Percentiles rank a stretch among this genome's conserved stretches.
Conservation (phyloP, 305 asterid species). For the Caryopteris hybrid region DNA sequence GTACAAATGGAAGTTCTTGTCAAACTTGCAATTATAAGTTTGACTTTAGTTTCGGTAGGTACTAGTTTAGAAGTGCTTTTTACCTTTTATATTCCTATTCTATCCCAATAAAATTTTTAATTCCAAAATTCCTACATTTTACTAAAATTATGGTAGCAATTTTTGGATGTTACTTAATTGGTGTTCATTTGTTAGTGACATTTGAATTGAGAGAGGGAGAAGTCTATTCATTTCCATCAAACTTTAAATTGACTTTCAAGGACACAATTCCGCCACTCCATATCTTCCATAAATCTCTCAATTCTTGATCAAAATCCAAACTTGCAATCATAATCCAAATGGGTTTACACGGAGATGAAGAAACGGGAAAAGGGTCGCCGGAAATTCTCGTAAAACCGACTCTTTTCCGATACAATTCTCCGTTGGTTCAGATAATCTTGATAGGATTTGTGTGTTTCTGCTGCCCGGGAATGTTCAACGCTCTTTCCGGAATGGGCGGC, state of each 20-base stretch:
- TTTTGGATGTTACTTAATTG: no score
- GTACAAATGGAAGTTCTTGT: no score
- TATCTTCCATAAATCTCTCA: not conserved
- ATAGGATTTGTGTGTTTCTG: conserved; percentile 90
- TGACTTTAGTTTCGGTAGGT: no score
- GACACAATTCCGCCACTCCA: not conserved
- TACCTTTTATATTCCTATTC: no score
- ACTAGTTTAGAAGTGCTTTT: no score
- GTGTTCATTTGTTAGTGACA: no score
- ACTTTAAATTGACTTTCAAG: not conserved
- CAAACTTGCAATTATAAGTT: no score
- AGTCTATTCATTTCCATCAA: no score
- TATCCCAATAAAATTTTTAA: no score
- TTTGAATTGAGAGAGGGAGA: no score
- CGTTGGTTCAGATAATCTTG: conserved; percentile 56
- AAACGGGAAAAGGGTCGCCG: conserved; percentile 21
- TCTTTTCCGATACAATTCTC: conserved; percentile 67
- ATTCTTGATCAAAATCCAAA: not conserved
- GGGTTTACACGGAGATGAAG: conserved; percentile 48
- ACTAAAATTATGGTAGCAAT: no score
- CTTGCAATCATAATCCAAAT: conserved; percentile 24
- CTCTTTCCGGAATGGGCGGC: conserved; percentile 97
- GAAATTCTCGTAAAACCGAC: conserved; percentile 21
- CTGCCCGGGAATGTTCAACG: conserved; percentile 96
- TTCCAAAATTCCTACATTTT: no score